Evolutionary conservation across 768 basidiomycete genomes (phyloP).

Genomic region (Xerocomellus intermedius): DNA sequence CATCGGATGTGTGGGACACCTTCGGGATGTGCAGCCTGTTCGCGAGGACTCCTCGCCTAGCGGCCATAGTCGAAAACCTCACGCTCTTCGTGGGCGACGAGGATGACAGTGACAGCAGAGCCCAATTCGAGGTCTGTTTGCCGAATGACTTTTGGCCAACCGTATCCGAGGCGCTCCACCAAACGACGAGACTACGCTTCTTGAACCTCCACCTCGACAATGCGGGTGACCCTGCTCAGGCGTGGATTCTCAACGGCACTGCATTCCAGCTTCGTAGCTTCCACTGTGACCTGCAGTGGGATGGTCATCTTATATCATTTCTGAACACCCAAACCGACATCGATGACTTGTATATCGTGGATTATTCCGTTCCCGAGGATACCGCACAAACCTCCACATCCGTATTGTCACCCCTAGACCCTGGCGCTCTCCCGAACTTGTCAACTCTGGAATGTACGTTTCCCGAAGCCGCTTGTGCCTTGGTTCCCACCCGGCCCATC

Average conservation of each 20-base stretch:
- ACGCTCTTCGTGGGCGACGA: conserved; percentile 43
- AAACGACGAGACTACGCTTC: conserved; percentile 46
- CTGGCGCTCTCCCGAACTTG: conserved; percentile 45
- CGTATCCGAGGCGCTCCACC: conserved; percentile 48
- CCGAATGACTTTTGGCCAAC: conserved; percentile 48
- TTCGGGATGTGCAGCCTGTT: conserved; percentile 49
- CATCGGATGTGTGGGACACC: conserved; percentile 41
- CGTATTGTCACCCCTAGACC: conserved; percentile 21
- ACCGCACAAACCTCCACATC: conserved; percentile 11
- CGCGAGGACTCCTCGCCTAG: conserved; percentile 45
- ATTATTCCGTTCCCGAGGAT: conserved; percentile 28
- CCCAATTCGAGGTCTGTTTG: conserved; percentile 8
- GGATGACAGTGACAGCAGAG: conserved; percentile 2
- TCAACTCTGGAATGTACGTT: conserved; percentile 65
- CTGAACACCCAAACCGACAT: conserved; percentile 26
- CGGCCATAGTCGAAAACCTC: conserved; percentile 51
- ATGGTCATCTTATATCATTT: conserved; percentile 45
- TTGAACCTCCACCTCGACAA: conserved; percentile 47
- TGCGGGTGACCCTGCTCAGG: conserved; percentile 25
- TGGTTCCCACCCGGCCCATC: conserved; percentile 59
- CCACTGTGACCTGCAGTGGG: conserved; percentile 69
- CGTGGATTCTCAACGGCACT: conserved; percentile 41
- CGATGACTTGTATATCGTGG: conserved; percentile 34
- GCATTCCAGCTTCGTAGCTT: conserved; percentile 58
- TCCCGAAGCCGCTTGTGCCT: conserved; percentile 55